These are phyloP conservation scores for Zygoascus flipseniorum DNA, from an alignment of 805 yeast genomes.

Conservation along the genomic window DNA sequence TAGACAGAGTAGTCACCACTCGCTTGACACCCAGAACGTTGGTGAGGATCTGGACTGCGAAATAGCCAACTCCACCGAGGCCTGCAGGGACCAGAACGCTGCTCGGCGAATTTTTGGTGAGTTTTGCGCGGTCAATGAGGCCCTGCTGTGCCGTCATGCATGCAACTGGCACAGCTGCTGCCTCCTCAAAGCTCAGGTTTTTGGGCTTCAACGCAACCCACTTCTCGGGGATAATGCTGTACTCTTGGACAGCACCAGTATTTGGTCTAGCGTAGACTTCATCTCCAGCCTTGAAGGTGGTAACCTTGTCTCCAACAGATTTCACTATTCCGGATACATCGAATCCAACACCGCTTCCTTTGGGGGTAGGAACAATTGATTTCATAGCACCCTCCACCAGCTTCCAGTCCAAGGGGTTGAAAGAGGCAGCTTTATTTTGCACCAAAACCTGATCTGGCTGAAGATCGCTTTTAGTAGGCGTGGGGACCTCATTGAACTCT, in stretches of 20 bases:
- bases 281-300: slow-evolving; percentile 17
- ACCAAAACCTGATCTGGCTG: slow-evolving; percentile 11
- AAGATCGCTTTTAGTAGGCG: neutral
- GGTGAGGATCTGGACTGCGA: slow-evolving; percentile 15
- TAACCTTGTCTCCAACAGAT: slow-evolving; percentile 18
- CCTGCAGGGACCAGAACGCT: slow-evolving; percentile 16
- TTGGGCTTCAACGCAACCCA: slow-evolving; percentile 15
- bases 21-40: slow-evolving; percentile 15
- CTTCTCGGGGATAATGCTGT: slow-evolving; percentile 5
- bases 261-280: slow-evolving; percentile 11
- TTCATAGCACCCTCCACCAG: slow-evolving; percentile 10
- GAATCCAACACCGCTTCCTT: slow-evolving; percentile 16
- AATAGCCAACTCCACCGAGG: slow-evolving; percentile 13
- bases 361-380: slow-evolving; percentile 3
- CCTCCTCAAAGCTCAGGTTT: slow-evolving; percentile 6
- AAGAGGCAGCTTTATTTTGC: slow-evolving; percentile 15
- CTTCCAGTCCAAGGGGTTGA: slow-evolving; percentile 22
- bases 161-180: neutral
- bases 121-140: neutral
- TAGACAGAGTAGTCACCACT: slow-evolving; percentile 18
- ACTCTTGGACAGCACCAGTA: slow-evolving; percentile 17
- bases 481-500: neutral
- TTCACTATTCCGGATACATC: slow-evolving; percentile 23
- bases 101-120: neutral
- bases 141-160: neutral